Evolutionary conservation across 2,329 filamentous ascomycete species (phyloP).

Genomic region (Stagonosporopsis chrysanthemi): DNA sequence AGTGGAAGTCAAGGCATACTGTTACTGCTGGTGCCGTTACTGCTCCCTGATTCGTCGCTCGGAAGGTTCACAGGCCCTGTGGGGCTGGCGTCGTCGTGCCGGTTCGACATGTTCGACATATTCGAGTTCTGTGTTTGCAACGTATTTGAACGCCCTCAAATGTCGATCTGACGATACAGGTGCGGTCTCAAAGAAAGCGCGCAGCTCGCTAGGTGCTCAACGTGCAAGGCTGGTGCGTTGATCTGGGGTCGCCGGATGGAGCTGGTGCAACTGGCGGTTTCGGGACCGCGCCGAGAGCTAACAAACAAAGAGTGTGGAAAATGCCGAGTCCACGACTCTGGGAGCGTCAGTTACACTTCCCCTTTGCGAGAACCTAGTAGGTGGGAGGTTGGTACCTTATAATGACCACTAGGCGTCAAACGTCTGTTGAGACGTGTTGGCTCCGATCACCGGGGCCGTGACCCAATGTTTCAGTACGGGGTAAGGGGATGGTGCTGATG

Average conservation of each 20-base stretch:
- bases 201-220: not conserved
- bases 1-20: slow-evolving; percentile 30
- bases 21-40: slow-evolving; percentile 40
- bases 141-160: not conserved
- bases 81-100: slow-evolving; percentile 24
- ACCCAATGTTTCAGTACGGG: slow-evolving; percentile 1
- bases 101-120: slow-evolving; percentile 11
- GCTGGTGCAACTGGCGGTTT: slow-evolving; percentile 21
- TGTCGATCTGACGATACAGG: not conserved
- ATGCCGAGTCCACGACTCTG: slow-evolving; percentile 3
- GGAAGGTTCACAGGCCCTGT: slow-evolving; percentile 38
- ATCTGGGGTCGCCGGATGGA: slow-evolving; percentile 11
- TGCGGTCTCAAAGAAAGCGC: not conserved
- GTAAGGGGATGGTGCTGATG: not conserved
- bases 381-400: slow-evolving; percentile 11
- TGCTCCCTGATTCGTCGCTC: slow-evolving; percentile 39
- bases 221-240: slow-evolving; percentile 6
- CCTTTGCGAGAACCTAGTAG: not conserved
- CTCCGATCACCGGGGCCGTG: slow-evolving; percentile 10
- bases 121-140: not conserved
- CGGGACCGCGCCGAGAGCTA: slow-evolving; percentile 25
- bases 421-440: slow-evolving; percentile 6
- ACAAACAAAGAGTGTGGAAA: slow-evolving; percentile 11
- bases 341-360: slow-evolving; percentile 4
- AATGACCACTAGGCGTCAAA: slow-evolving; percentile 15